Percentiles rank a stretch among this genome's conserved stretches.
These are phyloP conservation scores for Alliaria petiolata DNA, from an alignment of 345 rosid genomes.

Conservation along the genomic window DNA sequence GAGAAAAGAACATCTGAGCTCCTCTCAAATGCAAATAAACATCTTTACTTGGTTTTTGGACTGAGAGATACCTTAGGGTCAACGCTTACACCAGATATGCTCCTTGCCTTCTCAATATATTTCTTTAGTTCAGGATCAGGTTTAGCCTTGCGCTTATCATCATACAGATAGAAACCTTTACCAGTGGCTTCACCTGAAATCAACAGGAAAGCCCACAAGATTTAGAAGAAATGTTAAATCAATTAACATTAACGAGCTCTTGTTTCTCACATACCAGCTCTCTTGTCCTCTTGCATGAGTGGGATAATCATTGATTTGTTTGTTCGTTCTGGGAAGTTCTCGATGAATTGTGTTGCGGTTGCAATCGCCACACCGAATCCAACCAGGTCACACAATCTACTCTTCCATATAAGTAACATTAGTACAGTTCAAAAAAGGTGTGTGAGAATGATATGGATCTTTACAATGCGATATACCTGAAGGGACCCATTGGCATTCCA, in stretches of 20 bases:
- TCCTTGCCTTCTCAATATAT: constrained; percentile 78
- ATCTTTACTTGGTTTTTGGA: neutral
- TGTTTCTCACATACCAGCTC: constrained; percentile 52
- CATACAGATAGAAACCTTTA: constrained; percentile 83
- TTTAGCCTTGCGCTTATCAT: constrained; percentile 71
- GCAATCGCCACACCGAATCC: constrained; percentile 95
- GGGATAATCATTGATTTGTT: constrained; percentile 86
- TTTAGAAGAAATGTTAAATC: neutral
- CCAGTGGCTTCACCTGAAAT: constrained; percentile 73
- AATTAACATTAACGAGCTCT: neutral
- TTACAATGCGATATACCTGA: constrained; percentile 47
- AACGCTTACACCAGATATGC: constrained; percentile 57
- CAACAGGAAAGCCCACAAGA: constrained; percentile 9
- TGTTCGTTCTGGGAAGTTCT: constrained; percentile 77
- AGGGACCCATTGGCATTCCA: constrained; percentile 99
- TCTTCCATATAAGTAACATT: neutral
- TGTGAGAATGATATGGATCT: neutral
- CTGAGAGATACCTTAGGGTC: constrained; percentile 67
- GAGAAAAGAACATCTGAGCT: neutral
- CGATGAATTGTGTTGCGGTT: constrained; percentile 68
- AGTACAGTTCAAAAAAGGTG: neutral
- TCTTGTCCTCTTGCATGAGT: constrained; percentile 86
- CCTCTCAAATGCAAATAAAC: neutral
- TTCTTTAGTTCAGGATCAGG: constrained; percentile 85
- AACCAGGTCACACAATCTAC: constrained; percentile 81